phyloP scores from a whole-genome alignment of 441 rosid genomes.

The Lepidium campestre region DNA sequence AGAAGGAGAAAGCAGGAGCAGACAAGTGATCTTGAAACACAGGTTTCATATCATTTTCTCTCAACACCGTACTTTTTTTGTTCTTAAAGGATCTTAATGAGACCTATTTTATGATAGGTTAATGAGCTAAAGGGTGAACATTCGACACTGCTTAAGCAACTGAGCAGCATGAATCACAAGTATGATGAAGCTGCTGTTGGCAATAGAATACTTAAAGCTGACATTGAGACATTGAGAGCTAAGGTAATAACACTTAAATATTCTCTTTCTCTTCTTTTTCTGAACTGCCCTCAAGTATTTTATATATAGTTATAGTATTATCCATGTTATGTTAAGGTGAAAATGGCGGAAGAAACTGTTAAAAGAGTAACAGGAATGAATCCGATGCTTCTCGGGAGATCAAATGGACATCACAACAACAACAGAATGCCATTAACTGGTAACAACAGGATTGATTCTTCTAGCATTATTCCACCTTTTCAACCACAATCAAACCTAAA shows the following conservation, averaged over 20 bases:
- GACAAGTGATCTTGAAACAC: slow-evolving; percentile 78
- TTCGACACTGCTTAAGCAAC: slow-evolving; percentile 60
- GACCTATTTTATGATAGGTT: slow-evolving; percentile 38
- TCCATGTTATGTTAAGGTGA: slow-evolving; percentile 44
- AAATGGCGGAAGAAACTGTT: slow-evolving; percentile 98
- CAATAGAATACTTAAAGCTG: slow-evolving; percentile 89
- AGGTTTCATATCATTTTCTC: slow-evolving; percentile 41
- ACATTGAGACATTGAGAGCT: slow-evolving; percentile 86
- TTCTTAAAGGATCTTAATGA: neutral
- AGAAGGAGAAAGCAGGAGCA: slow-evolving; percentile 91
- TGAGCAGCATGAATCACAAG: slow-evolving; percentile 67
- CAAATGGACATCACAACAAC: slow-evolving; percentile 43
- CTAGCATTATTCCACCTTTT: slow-evolving; percentile 30
- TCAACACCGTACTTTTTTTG: neutral
- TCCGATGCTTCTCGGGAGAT: slow-evolving; percentile 58
- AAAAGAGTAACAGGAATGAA: slow-evolving; percentile 82
- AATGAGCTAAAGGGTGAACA: slow-evolving; percentile 80
- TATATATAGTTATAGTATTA: neutral
- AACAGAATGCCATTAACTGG: slow-evolving; percentile 49
- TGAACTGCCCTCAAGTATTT: neutral
- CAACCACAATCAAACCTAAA: slow-evolving; percentile 46
- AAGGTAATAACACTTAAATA: slow-evolving; percentile 45
- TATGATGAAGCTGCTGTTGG: slow-evolving; percentile 77
- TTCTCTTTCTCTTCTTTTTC: neutral
- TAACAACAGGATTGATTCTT: slow-evolving; percentile 35